Evolutionary conservation across 2,329 filamentous ascomycete genomes (phyloP), one percentile per base, ranked within the genome.

Genomic region (Phialocephala subalpina): DNA sequence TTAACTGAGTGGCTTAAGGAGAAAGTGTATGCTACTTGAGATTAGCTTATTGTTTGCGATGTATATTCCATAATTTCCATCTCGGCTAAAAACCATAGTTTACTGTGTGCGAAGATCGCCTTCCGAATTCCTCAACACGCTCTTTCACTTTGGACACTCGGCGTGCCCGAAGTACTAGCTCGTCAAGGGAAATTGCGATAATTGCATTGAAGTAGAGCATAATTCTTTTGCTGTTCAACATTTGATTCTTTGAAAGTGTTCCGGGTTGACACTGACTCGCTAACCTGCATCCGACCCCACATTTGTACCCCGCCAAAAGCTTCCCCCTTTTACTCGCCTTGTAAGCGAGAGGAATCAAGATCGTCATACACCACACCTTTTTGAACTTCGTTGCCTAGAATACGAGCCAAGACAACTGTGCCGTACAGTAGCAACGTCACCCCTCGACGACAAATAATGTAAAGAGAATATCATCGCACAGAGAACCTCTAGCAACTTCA

Each of bases 251-350:
- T 16, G 12, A 42, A 42, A 42, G 38, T 16, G 38, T 42, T n/a
- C 5, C 14, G 38, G 18, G 12, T 16, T 42, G 12, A 42, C 14
- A 14, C n/a, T n/a, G n/a, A n/a, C n/a, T n/a, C n/a, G n/a, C n/a
- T n/a, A n/a, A n/a, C n/a, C n/a, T n/a, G n/a, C n/a, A n/a, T n/a
- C 38, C 38, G 12, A 42, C 38, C 38, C 38, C 38, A 12, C 38
- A 33, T 9, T 33, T 14, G 3, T 3, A 42, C 38, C 38, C 38
- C 38, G 12, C 12, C 18, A 3, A 16, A 4, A 3, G 38, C 45
- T 49, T 4, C 45, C 45, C 45, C 45, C 45, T 49, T 49, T 49
- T 49, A 49, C 12, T 7, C 45, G 45, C 45, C 45, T 49, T 49
- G 12, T 49, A 49, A 49, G 45, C 45, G 45, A 49, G 45, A 49